Conservation (phyloP, 1,284 basidiomycete species). For the Cutaneotrichosporon curvatum region DNA sequence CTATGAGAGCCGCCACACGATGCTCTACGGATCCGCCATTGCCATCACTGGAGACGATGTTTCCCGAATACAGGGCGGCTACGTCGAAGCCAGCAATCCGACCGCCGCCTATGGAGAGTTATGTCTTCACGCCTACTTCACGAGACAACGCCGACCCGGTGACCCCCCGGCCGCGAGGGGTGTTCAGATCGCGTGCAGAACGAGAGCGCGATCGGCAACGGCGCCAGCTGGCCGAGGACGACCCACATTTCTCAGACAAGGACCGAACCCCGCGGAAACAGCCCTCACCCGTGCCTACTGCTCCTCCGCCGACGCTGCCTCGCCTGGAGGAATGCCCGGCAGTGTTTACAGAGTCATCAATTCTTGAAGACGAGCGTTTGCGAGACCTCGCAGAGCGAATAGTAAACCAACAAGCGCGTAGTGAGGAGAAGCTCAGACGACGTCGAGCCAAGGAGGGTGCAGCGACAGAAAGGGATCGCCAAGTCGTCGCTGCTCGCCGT, state of each 20-base stretch:
- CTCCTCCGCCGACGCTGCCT: background rate
- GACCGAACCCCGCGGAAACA: background rate
- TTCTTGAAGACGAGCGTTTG: slow-evolving; percentile 21
- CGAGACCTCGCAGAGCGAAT: slow-evolving; percentile 24
- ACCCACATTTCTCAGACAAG: too few species aligned
- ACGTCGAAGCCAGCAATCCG: background rate
- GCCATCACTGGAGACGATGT: slow-evolving; percentile 3
- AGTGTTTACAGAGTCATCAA: slow-evolving; percentile 17
- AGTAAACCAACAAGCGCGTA: slow-evolving; percentile 20
- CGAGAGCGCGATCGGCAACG: background rate
- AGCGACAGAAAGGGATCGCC: slow-evolving; percentile 9
- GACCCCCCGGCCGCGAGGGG: background rate
- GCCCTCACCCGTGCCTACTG: too few species aligned
- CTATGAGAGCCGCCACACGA: slow-evolving; percentile 6
- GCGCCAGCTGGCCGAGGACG: too few species aligned
- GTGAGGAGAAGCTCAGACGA: slow-evolving; percentile 27
- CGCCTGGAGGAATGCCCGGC: background rate
- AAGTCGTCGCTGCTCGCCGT: slow-evolving; percentile 13
- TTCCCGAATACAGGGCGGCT: slow-evolving; percentile 15
- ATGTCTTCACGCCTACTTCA: slow-evolving; percentile 1
- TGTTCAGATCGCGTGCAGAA: slow-evolving; percentile 1
- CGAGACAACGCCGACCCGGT: background rate
- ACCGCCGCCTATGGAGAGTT: too few species aligned
- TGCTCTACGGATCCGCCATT: background rate
- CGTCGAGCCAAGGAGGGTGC: slow-evolving; percentile 21